A percentile compares a stretch with the other conserved stretches of the same genome.
Conservation (phyloP, 192 early-diverging fungal species). For the Phycomyces blakesleeanus region DNA sequence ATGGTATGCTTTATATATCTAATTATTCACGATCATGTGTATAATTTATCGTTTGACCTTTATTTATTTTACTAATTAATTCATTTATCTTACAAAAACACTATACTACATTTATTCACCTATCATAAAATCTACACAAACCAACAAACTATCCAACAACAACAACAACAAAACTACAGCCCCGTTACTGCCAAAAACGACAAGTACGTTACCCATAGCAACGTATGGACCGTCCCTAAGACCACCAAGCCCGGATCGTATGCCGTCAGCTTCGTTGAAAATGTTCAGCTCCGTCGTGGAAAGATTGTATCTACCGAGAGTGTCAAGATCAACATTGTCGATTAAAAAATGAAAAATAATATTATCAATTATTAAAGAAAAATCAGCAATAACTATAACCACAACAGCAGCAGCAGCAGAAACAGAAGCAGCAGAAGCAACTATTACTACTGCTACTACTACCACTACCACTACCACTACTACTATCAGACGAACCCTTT, state of each 20-base stretch:
- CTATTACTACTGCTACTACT: too few species aligned
- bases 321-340: constrained; percentile 31
- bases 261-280: constrained; percentile 27
- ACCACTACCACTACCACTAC: too few species aligned
- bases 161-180: too few species aligned
- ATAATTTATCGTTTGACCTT: background rate
- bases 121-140: background rate
- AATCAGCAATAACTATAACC: too few species aligned
- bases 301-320: constrained; percentile 23
- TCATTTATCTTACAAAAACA: too few species aligned
- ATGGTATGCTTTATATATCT: constrained; percentile 4
- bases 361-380: too few species aligned
- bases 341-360: constrained; percentile 23
- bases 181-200: constrained; percentile 30
- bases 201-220: constrained; percentile 30
- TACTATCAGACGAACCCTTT: too few species aligned
- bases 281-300: constrained; percentile 22
- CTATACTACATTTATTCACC: background rate
- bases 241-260: constrained; percentile 35
- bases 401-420: too few species aligned
- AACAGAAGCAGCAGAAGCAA: too few species aligned
- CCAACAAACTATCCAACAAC: constrained; percentile 1
- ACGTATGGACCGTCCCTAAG: constrained; percentile 26
- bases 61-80: too few species aligned
- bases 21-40: background rate